Conservation (phyloP, 495 filamentous ascomycete species). For the Podospora australis region DNA sequence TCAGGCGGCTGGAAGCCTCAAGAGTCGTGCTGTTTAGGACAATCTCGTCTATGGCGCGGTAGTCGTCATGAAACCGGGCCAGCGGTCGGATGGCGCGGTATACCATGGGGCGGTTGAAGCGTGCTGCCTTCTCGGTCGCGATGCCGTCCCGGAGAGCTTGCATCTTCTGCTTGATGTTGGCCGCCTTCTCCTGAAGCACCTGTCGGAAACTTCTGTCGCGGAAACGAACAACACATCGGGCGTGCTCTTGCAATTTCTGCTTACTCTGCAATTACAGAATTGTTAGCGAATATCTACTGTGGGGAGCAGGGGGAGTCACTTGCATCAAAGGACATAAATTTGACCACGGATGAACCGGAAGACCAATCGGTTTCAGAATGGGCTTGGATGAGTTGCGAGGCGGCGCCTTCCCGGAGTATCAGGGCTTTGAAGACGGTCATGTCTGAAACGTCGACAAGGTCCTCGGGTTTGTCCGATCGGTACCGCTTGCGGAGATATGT, state of each 20-base stretch:
- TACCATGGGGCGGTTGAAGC: not conserved
- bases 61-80: constrained; percentile 31
- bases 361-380: constrained; percentile 28
- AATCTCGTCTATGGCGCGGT: constrained; percentile 61
- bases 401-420: constrained; percentile 43
- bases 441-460: constrained; percentile 48
- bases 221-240: not conserved
- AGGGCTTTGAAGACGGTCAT: constrained; percentile 58
- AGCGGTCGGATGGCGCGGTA: not conserved
- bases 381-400: constrained; percentile 28
- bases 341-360: constrained; percentile 30
- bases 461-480: constrained; percentile 35
- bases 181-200: constrained; percentile 32
- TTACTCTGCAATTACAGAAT: too few species aligned
- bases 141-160: not conserved
- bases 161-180: constrained; percentile 5
- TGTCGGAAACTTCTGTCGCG: not conserved
- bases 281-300: too few species aligned
- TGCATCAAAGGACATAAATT: constrained; percentile 34
- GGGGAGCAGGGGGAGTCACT: too few species aligned
- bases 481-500: constrained; percentile 51
- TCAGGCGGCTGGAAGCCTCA: constrained; percentile 58
- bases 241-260: too few species aligned
- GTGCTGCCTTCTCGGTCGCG: not conserved
- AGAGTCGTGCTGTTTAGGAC: constrained; percentile 58